Percentiles rank a stretch among this genome's conserved stretches.
phyloP scores from a whole-genome alignment of 148 eudicot genomes.

The Silene conica region DNA sequence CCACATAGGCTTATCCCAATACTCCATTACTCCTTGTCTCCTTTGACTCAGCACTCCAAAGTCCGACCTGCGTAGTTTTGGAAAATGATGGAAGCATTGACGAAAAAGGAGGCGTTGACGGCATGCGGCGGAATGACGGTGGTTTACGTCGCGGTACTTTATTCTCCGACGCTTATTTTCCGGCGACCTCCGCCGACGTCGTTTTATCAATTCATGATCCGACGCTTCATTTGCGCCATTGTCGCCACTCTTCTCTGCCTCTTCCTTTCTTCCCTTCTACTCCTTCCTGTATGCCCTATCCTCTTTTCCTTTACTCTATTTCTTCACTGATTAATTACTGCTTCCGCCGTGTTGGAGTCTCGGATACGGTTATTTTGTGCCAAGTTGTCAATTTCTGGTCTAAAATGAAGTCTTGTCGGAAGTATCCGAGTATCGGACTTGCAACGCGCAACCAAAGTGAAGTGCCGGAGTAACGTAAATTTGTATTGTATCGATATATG shows the following conservation, averaged over 20 bases:
- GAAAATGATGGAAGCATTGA: constrained; percentile 9
- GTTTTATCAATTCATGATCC: constrained; percentile 53
- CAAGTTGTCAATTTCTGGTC: neutral
- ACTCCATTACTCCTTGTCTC: no score
- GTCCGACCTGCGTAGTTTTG: neutral
- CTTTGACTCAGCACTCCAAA: neutral
- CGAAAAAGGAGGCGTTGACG: constrained; percentile 44
- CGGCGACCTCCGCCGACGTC: constrained; percentile 64
- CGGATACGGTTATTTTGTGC: neutral
- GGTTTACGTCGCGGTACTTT: constrained; percentile 68
- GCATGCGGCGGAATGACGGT: constrained; percentile 62
- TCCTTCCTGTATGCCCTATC: constrained; percentile 48
- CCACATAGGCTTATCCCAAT: no score
- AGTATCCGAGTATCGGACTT: neutral
- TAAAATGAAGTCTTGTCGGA: no score
- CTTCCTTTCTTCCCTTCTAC: constrained; percentile 43
- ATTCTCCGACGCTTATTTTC: constrained; percentile 67
- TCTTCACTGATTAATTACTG: neutral
- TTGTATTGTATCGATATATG: no score
- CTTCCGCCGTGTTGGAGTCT: no score
- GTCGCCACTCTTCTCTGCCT: constrained; percentile 57
- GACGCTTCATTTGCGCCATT: constrained; percentile 76
- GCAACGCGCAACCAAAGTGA: no score
- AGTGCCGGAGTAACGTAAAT: no score
- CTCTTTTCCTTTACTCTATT: neutral